phyloP scores from a whole-genome alignment of 1,139 yeast species.

The Hemisphaericaspora lyxosophila region DNA sequence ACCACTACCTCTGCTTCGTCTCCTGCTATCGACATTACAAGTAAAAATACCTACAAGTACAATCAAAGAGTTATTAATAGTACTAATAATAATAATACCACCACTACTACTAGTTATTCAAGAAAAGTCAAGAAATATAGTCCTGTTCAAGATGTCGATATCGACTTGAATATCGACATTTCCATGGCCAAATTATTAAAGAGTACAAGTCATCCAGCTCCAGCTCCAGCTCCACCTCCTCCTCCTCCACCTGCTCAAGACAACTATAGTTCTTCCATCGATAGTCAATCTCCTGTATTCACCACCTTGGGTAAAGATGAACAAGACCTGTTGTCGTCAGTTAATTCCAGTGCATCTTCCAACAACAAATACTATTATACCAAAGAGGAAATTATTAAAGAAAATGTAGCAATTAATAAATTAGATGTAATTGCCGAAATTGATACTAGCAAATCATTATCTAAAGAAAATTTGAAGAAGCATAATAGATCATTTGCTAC shows the following conservation, averaged over 20 bases:
- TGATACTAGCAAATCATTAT: slow-evolving; percentile 5
- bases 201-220: slow-evolving; percentile 15
- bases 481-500: slow-evolving; percentile 4
- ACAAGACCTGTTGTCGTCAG: slow-evolving; percentile 44
- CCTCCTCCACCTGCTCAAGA: slow-evolving; percentile 1
- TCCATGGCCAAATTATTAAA: slow-evolving; percentile 45
- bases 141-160: slow-evolving; percentile 15
- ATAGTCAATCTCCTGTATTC: slow-evolving; percentile 34
- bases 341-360: slow-evolving; percentile 21
- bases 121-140: slow-evolving; percentile 1
- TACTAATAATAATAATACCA: slow-evolving; percentile 12
- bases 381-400: slow-evolving; percentile 10
- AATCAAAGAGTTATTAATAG: slow-evolving; percentile 13
- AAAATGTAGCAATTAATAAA: slow-evolving; percentile 18
- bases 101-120: background rate
- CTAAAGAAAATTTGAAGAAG: slow-evolving; percentile 13
- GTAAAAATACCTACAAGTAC: slow-evolving; percentile 2
- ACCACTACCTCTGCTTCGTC: slow-evolving; percentile 6
- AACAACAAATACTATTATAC: slow-evolving; percentile 2
- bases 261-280: slow-evolving; percentile 35
- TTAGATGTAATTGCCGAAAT: slow-evolving; percentile 47
- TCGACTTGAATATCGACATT: slow-evolving; percentile 46
- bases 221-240: background rate
- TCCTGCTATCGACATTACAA: slow-evolving; percentile 12
- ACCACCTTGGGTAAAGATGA: slow-evolving; percentile 26